Evolutionary conservation across 495 filamentous ascomycete genomes (phyloP), one percentile per base, ranked within the genome.

Genomic region (Trichoderma asperelloides): DNA sequence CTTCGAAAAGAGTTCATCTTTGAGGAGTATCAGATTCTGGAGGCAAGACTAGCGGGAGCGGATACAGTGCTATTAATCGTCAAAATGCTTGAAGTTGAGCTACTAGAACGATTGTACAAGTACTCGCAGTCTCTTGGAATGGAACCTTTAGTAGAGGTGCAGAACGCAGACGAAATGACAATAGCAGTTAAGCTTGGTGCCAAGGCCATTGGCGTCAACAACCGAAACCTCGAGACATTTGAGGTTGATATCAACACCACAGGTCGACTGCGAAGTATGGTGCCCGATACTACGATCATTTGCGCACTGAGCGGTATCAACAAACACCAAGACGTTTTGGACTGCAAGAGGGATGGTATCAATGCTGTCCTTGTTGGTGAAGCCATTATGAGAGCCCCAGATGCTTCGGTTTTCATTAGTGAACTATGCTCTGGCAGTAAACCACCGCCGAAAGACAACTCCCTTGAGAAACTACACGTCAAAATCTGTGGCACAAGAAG

Each of bases 161-260:
- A 99, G 71, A 98, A 88, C 23, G 84, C 88, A 0, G 91, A 93
- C 47, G 95, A 99, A 78, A 98, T 97, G 93, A 79, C 88, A 49
- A 87, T 86, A 41, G 95, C 95, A 13, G 87, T 96, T 28, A 85
- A 89, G 30, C 81, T 99, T 11, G 96, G 95, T 18, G 83, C 95
- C n/a, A 88, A 92, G 75, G 93, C 96, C 28, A 97, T 99, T 71
- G 95, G 95, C 11, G 95, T 99, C 71, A 99, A 99, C 77, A 99
- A 99, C 77, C 85, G 95, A 49, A 94, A 99, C 72, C 83, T 99
- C 8, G 92, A 92, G 65, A 96, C 85, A 74, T 99, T 99, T 67
- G 93, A 97, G 73, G 95, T 99, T 18, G 95, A 99, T 73, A 85
- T 98, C 12, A 89, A 92, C 62, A 99, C 96, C 9, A 98, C 95